Base-by-base conservation (phyloP, 495 filamentous ascomycete species). In the Poronia punctata region DNA sequence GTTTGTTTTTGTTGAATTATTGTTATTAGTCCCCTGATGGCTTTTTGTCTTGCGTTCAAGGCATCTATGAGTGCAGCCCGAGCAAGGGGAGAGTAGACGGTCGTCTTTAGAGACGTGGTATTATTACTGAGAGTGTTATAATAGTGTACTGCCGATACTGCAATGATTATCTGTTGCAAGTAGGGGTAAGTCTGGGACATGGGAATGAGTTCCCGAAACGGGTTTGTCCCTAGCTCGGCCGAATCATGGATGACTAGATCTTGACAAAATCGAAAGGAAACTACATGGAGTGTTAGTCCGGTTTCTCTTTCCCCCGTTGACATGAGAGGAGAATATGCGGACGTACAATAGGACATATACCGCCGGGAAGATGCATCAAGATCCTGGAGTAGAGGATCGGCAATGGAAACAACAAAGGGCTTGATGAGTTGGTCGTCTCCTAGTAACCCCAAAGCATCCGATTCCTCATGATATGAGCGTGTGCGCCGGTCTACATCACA, bases 91-190 rank as follows among this genome's bases (percentile, higher is more conserved):
- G 54, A 43, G 7, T 15, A 32, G 10, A 26, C 38, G 8, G 46
- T 12, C 27, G 31, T n/a, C n/a, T n/a, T 33, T 5, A 3, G 1
- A 38, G 38, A 24, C 59, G 49, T 22, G 47, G 40, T n/a, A 40
- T 32, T 20, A 32, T n/a, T 4, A 30, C 17, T 10, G 17, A 38
- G 18, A 24, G 20, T 59, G 35, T 58, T 71, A n/a, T 63, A 68
- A 24, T 67, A 61, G 31, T 80, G 76, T 23, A 76, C 65, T 8
- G 76, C 75, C 0, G 74, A 69, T 16, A 72, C 69, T 12, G 75
- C 73, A 20, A 76, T 46, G 31, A 80, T 56, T 16, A 73, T 63
- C 37, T 71, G 65, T 15, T 68, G 52, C 14, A 80, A 59, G 33
- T 65, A 66, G n/a, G 54, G 41, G 23, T 72, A 64, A 11, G 54